Evolutionary conservation across 257 asterid genomes (phyloP), one percentile per base, ranked within the genome.

Genomic region (Solanum neorickii): DNA sequence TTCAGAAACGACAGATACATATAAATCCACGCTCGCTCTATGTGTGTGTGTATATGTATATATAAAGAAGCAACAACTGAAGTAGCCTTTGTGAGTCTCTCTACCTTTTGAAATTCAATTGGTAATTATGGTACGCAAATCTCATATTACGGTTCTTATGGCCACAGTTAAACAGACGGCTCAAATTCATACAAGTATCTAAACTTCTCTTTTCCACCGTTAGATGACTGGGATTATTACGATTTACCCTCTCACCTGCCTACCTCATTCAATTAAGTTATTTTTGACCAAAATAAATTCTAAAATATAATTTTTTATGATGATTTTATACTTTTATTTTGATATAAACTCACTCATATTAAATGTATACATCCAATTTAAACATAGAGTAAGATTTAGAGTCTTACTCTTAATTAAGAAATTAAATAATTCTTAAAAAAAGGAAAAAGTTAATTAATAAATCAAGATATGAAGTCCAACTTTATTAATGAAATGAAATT

Each of bases 21-120:
- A 59, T 49, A 18, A 73, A 23, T 35, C 49, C 60, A 83, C 59
- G 59, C 87, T 33, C 35, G 5, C 35, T 33, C 35, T 33, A 33
- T 33, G 35, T 83, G 59, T 33, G 4, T 33, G 4, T 83, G 59
- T 33, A 33, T 33, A 33, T 33, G 3, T 33, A 33, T 33, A 3
- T 33, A 33, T 33, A 33, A 65, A 84, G 80, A 60, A 62, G 85
- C 27, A 60, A 6, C 68, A 21, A 59, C 25, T 60, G n/a, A 60
- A 59, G 12, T 60, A 21, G 88, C 56, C 46, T 82, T 86, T 82
- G 86, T 37, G 7, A 16, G 20, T 83, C 33, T 60, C 98, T 93
- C 98, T 93, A 92, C 93, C 94, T 96, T 96, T 95, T 94, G 93
- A 96, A 95, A 83, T 95, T 93, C 94, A 92, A 96, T n/a, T 94